Conservation (phyloP, 2,329 filamentous ascomycete genomes). For the Elsinoe batatas region DNA sequence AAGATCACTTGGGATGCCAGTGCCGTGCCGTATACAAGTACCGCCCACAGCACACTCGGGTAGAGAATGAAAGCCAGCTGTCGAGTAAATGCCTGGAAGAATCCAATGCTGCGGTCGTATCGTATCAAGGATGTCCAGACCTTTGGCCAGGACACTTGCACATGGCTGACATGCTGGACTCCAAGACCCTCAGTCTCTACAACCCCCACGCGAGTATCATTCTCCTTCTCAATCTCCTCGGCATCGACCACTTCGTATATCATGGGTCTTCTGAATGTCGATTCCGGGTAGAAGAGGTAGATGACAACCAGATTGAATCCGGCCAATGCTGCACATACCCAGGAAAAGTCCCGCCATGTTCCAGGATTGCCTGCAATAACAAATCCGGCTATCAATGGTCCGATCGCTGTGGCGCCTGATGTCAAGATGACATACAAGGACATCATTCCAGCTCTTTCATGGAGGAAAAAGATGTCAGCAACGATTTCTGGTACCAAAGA, state of each 20-base stretch:
- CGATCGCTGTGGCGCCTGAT: background rate
- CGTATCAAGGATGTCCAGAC: background rate
- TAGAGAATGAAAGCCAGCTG: background rate
- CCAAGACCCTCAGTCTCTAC: background rate
- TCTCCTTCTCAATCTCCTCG: background rate
- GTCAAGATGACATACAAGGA: background rate
- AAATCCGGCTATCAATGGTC: background rate
- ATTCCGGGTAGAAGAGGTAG: background rate
- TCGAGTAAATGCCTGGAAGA: background rate
- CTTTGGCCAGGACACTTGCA: background rate
- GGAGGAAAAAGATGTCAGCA: background rate
- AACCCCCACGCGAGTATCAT: background rate
- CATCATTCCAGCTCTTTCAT: background rate
- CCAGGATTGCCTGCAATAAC: background rate
- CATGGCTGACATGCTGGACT: background rate
- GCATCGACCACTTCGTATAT: background rate
- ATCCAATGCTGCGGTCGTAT: background rate
- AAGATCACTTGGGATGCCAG: background rate
- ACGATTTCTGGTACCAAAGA: background rate
- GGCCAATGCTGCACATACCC: background rate
- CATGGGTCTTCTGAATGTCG: background rate
- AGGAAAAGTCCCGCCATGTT: background rate
- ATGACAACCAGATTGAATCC: background rate
- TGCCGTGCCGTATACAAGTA: background rate
- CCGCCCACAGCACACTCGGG: background rate